Evolutionary conservation across 768 basidiomycete genomes (phyloP), one percentile per base, ranked within the genome.

Genomic region (Panus rudis): DNA sequence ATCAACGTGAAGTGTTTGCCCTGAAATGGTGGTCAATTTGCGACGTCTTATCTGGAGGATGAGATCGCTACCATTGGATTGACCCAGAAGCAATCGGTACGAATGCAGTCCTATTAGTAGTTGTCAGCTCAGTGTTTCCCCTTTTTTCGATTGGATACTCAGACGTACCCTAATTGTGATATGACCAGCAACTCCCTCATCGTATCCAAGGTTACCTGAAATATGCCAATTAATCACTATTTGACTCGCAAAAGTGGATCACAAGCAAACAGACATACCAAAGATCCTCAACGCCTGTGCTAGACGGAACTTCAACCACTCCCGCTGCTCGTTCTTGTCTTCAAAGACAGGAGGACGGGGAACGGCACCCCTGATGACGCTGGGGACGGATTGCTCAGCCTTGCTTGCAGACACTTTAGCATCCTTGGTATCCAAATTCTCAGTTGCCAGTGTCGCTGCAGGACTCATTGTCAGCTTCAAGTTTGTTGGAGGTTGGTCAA

Each of bases 181-280:
- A 49, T 75, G 72, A 1, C 73, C 73, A 13, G 72, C 69, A 23
- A 70, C 60, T 24, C 72, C 73, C 47, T 74, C 70, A 35, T 66
- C 68, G 46, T 66, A 74, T 17, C 71, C 72, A 21, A 66, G 52
- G 39, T 69, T 51, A 16, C 52, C 54, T 52, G 35, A 19, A 30
- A 10, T 16, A 16, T 30, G 28, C 39, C 17, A 16, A 20, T 37
- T 33, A 19, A n/a, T n/a, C n/a, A n/a, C n/a, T n/a, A n/a, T n/a
- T 23, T n/a, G 37, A 22, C 7, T 14, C n/a, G 31, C 11, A 16
- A 17, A 42, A 24, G 12, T 20, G 11, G 45, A 6, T 28, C 21
- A 5, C n/a, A 32, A 22, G 30, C 12, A 19, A 33, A 24, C 21
- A 20, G 16, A 30, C 57, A 38, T 38, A 71, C 68, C 69, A 47